Base-by-base conservation (phyloP, 169 alveolate species). In the Ichthyophthirius multifiliis region DNA sequence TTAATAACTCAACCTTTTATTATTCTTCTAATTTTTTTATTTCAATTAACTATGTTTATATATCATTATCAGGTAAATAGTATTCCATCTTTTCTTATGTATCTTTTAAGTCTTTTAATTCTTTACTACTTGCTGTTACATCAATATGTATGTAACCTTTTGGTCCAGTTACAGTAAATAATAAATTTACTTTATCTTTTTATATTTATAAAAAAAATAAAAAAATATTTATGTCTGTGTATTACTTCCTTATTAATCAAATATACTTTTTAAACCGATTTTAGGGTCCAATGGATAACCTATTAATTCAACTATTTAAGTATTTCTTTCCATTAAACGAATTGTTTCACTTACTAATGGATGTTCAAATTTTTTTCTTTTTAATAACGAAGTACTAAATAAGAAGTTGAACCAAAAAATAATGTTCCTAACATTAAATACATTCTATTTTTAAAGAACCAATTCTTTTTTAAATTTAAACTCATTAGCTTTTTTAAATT, bases 241-340 rank as follows among this genome's bases (percentile, higher is more conserved):
- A n/a, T n/a, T n/a, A n/a, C n/a, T n/a, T n/a, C n/a, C n/a, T n/a
- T n/a, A n/a, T n/a, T n/a, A n/a, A 55, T 55, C 71, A 23, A 55
- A 55, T 3, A 55, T 39, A 55, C 71, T 55, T 15, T 39, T 16
- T 7, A 55, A 55, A 27, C 71, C 71, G 12, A 55, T 55, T 55
- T 55, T 55, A 55, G 71, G 23, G 15, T 55, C 71, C 3, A 55
- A 20, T 15, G 71, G 71, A 55, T 55, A 55, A 23, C 71, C 71
- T 55, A 55, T 55, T 55, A 55, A 55, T 55, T 55, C 71, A 5
- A 55, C 71, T 27, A 55, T 39, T 55, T 55, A 10, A 27, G 12
- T 3, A 55, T 55, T 55, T 55, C 71, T 55, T 27, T 55, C 71
- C 71, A 55, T 55, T 27, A 55, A 55, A 55, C 71, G 71, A 23